Evolutionary conservation across 306 rosid genomes (phyloP).

Genomic region (Betula pendula): DNA sequence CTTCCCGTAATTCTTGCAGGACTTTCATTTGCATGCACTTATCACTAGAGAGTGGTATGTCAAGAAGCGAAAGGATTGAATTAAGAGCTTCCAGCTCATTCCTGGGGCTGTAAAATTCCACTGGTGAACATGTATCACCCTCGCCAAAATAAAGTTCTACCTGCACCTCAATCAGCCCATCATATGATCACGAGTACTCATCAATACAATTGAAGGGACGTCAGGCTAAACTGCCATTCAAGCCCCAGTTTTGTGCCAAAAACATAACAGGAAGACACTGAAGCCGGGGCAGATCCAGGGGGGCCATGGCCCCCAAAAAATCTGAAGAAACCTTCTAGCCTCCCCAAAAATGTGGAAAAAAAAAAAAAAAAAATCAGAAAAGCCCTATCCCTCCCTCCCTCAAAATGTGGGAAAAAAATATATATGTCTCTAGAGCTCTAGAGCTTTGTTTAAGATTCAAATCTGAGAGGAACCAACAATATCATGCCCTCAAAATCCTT

Average conservation of each 20-base stretch:
- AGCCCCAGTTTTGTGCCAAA: slow-evolving; percentile 20
- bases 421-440: too few species aligned
- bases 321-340: too few species aligned
- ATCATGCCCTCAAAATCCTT: too few species aligned
- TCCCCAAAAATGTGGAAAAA: too few species aligned
- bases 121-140: slow-evolving; percentile 40
- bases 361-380: too few species aligned
- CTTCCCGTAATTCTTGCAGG: slow-evolving; percentile 46
- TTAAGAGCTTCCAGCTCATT: slow-evolving; percentile 77
- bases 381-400: too few species aligned
- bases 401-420: too few species aligned
- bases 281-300: not conserved
- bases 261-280: slow-evolving; percentile 18
- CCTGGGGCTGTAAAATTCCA: slow-evolving; percentile 68
- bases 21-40: slow-evolving; percentile 34
- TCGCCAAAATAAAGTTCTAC: slow-evolving; percentile 80
- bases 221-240: slow-evolving; percentile 2
- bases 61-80: slow-evolving; percentile 57
- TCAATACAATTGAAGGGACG: slow-evolving; percentile 15
- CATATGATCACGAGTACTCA: slow-evolving; percentile 27
- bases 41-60: slow-evolving; percentile 43
- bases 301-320: too few species aligned
- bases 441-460: too few species aligned
- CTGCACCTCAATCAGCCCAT: slow-evolving; percentile 49
- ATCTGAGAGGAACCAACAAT: too few species aligned